Percentiles rank a stretch among this genome's conserved stretches.
These are phyloP conservation scores for Cymbopogon citratus DNA, from an alignment of 176 grass and related monocot species.

Conservation along the genomic window DNA sequence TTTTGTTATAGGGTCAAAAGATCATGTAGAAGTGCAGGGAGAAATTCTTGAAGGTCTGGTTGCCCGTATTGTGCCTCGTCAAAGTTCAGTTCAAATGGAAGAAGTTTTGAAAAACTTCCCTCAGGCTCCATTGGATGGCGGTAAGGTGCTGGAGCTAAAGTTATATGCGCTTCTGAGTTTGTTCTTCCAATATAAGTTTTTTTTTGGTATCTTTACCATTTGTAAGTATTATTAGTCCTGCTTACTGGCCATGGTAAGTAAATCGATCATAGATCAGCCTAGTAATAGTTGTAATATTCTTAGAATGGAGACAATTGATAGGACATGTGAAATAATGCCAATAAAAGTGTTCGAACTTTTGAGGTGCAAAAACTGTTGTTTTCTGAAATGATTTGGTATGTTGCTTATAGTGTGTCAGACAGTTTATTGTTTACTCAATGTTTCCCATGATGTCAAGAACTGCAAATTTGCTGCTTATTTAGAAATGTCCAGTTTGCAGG, in stretches of 20 bases:
- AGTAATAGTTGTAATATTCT: neutral
- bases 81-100: slow-evolving; percentile 78
- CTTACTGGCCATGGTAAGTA: neutral
- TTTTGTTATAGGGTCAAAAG: slow-evolving; percentile 67
- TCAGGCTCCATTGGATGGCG: slow-evolving; percentile 38
- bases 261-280: slow-evolving; percentile 3
- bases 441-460: neutral
- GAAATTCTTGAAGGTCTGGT: slow-evolving; percentile 98
- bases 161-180: neutral
- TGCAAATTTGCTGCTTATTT: too few species aligned
- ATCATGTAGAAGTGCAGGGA: slow-evolving; percentile 86
- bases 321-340: neutral
- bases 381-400: neutral
- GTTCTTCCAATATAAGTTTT: neutral
- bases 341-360: neutral
- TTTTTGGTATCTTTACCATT: slow-evolving; percentile 13
- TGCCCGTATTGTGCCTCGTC: slow-evolving; percentile 71
- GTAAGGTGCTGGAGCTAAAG: slow-evolving; percentile 33
- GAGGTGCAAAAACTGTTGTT: neutral
- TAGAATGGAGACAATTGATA: neutral
- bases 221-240: neutral
- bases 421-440: neutral
- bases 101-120: slow-evolving; percentile 73
- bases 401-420: neutral
- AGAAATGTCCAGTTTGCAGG: too few species aligned